These are phyloP conservation scores for Pythium scleroteichum DNA, from an alignment of 352 stramenopile species.

Conservation along the genomic window DNA sequence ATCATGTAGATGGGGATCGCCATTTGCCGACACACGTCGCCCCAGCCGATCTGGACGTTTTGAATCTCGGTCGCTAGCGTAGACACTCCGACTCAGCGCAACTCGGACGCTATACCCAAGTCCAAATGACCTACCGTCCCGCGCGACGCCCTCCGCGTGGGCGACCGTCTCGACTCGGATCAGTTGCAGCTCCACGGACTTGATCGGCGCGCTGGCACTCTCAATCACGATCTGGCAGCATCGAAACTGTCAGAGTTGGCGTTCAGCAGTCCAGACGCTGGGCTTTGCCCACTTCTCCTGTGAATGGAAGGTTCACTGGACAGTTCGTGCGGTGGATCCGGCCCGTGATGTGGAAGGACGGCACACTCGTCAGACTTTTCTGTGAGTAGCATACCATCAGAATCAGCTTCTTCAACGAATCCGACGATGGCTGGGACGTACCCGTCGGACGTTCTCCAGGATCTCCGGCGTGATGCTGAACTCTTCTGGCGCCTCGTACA, in stretches of 20 bases:
- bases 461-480: conserved; percentile 86
- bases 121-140: conserved; percentile 57
- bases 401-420: too few relatives aligned
- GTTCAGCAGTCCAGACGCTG: too few relatives aligned
- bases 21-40: conserved; percentile 88
- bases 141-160: conserved; percentile 70
- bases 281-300: conserved; percentile 70
- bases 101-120: too few relatives aligned
- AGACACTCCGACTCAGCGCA: too few relatives aligned
- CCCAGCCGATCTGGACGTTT: conserved; percentile 92
- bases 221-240: conserved; percentile 69
- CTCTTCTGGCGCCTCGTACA: conserved; percentile 62
- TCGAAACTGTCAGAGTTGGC: background rate
- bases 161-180: conserved; percentile 89
- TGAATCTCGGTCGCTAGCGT: conserved; percentile 93
- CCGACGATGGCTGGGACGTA: too few relatives aligned
- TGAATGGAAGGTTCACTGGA: conserved; percentile 88
- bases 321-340: conserved; percentile 89
- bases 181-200: conserved; percentile 89
- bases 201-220: conserved; percentile 72
- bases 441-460: conserved; percentile 78
- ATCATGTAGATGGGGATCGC: conserved; percentile 95
- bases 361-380: conserved; percentile 58
- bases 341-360: conserved; percentile 81
- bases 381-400: conserved; percentile 18